Conservation (phyloP, 2,329 filamentous ascomycete genomes). For the Didymella segeticola region DNA sequence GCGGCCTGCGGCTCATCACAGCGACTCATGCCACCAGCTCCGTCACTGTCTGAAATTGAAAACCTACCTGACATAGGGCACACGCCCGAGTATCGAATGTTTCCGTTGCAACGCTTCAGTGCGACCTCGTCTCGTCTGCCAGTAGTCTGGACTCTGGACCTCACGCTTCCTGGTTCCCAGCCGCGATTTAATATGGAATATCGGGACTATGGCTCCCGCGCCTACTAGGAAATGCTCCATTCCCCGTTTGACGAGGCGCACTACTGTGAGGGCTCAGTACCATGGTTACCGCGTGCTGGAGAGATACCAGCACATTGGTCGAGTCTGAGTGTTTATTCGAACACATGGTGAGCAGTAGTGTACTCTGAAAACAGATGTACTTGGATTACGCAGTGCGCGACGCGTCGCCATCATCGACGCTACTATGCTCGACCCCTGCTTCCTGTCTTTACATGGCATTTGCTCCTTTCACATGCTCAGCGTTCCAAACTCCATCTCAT, state of each 20-base stretch:
- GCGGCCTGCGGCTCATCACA: slow-evolving; percentile 13
- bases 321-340: not conserved
- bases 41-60: slow-evolving; percentile 3
- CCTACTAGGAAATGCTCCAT: not conserved
- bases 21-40: slow-evolving; percentile 7
- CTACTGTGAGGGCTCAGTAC: too few relatives aligned
- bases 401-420: not conserved
- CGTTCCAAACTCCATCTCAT: not conserved
- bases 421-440: not conserved
- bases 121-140: slow-evolving; percentile 14
- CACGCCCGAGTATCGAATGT: not conserved
- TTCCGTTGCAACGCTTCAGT: slow-evolving; percentile 24
- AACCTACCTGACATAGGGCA: too few relatives aligned
- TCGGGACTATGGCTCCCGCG: not conserved
- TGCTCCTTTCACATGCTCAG: not conserved
- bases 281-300: too few relatives aligned
- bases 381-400: not conserved
- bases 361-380: slow-evolving; percentile 1
- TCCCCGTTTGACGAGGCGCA: not conserved
- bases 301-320: not conserved
- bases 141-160: slow-evolving; percentile 2
- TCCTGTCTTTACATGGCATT: not conserved
- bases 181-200: slow-evolving; percentile 7
- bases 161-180: not conserved
- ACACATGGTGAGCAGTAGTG: not conserved